Base-by-base conservation (phyloP, 78 protist genomes). In the Isochrysis galbana region DNA sequence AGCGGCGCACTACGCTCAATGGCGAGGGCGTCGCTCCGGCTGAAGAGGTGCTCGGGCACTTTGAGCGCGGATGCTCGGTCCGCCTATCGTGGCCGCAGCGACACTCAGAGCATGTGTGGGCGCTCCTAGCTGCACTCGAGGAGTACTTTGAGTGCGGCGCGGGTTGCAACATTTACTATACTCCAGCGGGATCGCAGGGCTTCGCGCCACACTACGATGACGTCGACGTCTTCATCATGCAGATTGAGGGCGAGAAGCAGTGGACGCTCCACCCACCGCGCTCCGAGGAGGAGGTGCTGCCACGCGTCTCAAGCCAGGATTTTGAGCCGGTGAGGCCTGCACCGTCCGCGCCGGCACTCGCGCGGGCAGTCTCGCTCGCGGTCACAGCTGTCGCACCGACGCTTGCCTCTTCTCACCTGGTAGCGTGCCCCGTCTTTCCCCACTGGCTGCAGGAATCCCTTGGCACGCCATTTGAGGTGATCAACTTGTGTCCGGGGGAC, bases 201-300 rank as follows among this genome's bases (percentile, higher is more conserved):
- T 96, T 97, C 32, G 98, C 98, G 25, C 98, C 98, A 69, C 98
- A 97, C 96, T 97, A 93, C 90, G 98, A 97, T 89, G 98, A 97
- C 90, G 95, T 97, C 1, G 98, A 97, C 45, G 98, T 91, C 10
- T 96, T 96, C 82, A 91, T 97, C 44, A 61, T 97, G 74, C 98
- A 97, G 93, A 51, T 96, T n/a, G 97, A 95, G 51, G 98, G 98
- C 44, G 83, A 86, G 48, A 97, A 97, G 90, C 74, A 21, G 25
- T 97, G 98, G 98, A 45, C 91, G 34, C 70, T 97, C 23, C 87
- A 97, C 92, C 36, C 45, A 5, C 93, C 97, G 21, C 38, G 25
- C 32, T 3, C 26, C 36, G 11, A 5, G 36, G 87, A 42, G 11
- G 44, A 92, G 45, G 22, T 2, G 69, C 89, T 89, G 39, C 80